Base-by-base conservation (phyloP, 495 filamentous ascomycete genomes). In the Talaromyces nanjingensis region DNA sequence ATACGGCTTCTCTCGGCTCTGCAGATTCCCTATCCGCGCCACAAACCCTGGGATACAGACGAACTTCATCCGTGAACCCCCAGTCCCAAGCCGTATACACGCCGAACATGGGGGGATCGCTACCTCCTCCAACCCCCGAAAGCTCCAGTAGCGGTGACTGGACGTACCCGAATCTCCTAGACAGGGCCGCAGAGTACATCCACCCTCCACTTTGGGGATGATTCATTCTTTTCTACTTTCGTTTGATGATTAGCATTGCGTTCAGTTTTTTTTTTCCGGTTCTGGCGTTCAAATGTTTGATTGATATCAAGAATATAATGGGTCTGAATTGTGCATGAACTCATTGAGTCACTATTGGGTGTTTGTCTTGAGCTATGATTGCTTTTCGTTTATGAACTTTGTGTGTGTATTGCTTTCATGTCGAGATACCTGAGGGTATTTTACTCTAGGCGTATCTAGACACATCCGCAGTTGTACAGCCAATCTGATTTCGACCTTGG, bases 131-230 rank as follows among this genome's bases (percentile, higher is more conserved):
- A 45, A 81, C 79, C 1, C 79, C 79, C 6, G 79, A 81, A 60
- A 80, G 77, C 66, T 79, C 78, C 12, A 76, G 72, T 24, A 80
- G 79, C 60, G 73, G 79, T 9, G 79, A 81, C 65, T 81, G 77
- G 79, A 70, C 77, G 24, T 73, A 77, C 14, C 77, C 76, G 2
- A 79, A 77, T 62, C 70, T 81, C 27, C 49, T 81, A 18, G 79
- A 80, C 58, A 74, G 79, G 20, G 79, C 79, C 18, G 70, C 73
- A 29, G 79, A 81, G 65, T 81, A 79, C 62, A 80, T 81, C 29
- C 79, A 81, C 49, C 76, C 79, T 20, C 77, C 79, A 4, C 66
- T 81, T 24, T 80, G 79, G 79, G 70, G 77, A 31, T 80, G 70
- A 55, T 63, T 8, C 18, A 6, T 27, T 27, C 12, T 27, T 60